Base-by-base conservation (phyloP, 805 yeast genomes). In the Yarrowia sp. region DNA sequence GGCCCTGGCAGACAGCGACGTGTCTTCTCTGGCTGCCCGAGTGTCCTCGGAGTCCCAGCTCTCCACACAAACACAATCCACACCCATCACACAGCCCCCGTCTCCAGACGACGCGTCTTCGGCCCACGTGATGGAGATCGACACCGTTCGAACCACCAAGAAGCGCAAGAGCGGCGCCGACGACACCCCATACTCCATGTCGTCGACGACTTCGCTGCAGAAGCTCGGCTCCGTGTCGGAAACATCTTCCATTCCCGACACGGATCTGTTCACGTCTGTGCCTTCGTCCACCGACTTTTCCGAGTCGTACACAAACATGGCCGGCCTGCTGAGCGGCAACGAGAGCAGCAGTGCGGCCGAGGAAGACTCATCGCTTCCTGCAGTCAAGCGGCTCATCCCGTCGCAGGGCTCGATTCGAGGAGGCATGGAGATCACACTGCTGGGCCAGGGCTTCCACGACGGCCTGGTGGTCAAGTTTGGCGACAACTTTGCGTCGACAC, bases 321-420 rank as follows among this genome's bases (percentile, higher is more conserved):
- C 53, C 15, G 16, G 55, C 26, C 35, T 50, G 40, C 10, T 52
- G 64, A 67, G 65, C 46, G 53, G 56, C 12, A 71, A 67, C 5
- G 70, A 69, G 8, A 70, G 69, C 32, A 26, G 32, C 7, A 26
- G 32, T n/a, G 32, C 41, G 40, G 61, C 38, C 2, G 64, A 59
- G 52, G 65, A 59, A n/a, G 65, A 59, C 10, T 26, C 41, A 16
- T 4, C 8, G 12, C 32, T 59, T 0, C 96, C 96, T 1, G 76
- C 84, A 0, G 88, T 94, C 67, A 94, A 92, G 77, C 84, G 97
- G 70, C 89, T 95, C 11, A 93, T 95, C 69, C 99, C 99, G 0
- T 89, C 96, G 0, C 95, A 91, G 77, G 99, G 99, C 2, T 97
- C 98, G 10, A 85, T 92, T 12, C 84, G 97, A 71, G 99, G 99